Conservation (phyloP, 1,284 basidiomycete genomes). For the Heterobasidion irregulare region DNA sequence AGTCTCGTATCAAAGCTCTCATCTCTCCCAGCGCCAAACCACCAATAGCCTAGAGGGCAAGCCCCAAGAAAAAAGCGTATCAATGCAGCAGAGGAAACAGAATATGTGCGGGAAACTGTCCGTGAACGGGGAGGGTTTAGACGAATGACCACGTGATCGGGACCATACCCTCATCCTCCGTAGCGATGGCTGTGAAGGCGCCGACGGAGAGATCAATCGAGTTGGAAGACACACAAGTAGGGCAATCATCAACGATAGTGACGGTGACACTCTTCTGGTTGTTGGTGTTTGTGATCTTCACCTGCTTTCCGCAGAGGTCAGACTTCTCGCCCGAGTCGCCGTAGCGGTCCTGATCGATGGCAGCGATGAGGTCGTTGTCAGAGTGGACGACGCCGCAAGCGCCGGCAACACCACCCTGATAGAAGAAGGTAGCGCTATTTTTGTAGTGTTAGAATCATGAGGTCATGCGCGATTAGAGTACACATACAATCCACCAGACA, state of each 20-base stretch:
- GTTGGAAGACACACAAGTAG: slow-evolving; percentile 59
- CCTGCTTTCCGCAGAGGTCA: slow-evolving; percentile 54
- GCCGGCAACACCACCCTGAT: slow-evolving; percentile 60
- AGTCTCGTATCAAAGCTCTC: slow-evolving; percentile 20
- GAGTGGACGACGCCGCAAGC: slow-evolving; percentile 65
- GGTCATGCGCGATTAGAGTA: slow-evolving; percentile 7
- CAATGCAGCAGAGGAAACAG: slow-evolving; percentile 7
- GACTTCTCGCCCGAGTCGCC: slow-evolving; percentile 40
- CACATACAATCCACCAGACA: slow-evolving; percentile 41
- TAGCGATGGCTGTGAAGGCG: slow-evolving; percentile 62
- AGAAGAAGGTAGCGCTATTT: slow-evolving; percentile 64
- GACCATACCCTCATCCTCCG: background rate
- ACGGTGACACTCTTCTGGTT: slow-evolving; percentile 55
- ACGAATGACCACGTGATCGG: slow-evolving; percentile 7
- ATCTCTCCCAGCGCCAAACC: slow-evolving; percentile 2
- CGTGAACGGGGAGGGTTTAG: background rate
- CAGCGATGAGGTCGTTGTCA: slow-evolving; percentile 65
- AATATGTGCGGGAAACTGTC: background rate
- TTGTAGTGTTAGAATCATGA: background rate
- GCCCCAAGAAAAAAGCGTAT: slow-evolving; percentile 10
- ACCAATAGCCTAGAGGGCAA: slow-evolving; percentile 4
- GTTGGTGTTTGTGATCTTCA: slow-evolving; percentile 54
- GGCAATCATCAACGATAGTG: slow-evolving; percentile 75
- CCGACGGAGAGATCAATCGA: slow-evolving; percentile 78
- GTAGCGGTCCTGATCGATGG: slow-evolving; percentile 48